phyloP scores from a whole-genome alignment of 75 land plant genomes.

The Adiantum capillusveneris region DNA sequence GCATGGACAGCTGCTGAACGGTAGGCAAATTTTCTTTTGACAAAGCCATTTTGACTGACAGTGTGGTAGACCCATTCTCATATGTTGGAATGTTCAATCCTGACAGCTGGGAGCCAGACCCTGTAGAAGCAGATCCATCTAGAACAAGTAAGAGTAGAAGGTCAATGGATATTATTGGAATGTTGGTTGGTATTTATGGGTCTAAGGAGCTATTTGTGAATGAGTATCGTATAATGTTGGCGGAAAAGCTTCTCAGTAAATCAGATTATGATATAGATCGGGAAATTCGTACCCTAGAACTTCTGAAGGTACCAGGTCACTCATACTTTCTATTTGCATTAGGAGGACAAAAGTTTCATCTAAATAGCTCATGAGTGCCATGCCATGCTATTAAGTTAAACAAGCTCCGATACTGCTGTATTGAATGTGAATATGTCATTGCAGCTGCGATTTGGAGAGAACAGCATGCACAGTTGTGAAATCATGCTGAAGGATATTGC shows the following conservation, averaged over 20 bases:
- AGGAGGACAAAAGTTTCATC: no score
- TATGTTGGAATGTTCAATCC: slow-evolving; percentile 1
- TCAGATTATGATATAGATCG: slow-evolving; percentile 93
- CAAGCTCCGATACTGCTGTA: no score
- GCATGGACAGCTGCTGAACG: slow-evolving; percentile 85
- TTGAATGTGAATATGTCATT: no score
- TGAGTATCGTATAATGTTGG: slow-evolving; percentile 92
- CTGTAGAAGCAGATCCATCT: slow-evolving; percentile 88
- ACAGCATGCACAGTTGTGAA: slow-evolving; percentile 95
- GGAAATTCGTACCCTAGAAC: slow-evolving; percentile 88
- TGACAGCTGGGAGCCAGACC: slow-evolving; percentile 97
- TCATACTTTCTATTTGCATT: no score
- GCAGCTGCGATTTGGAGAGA: slow-evolving; percentile 96
- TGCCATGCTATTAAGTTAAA: no score
- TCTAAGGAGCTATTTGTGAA: slow-evolving; percentile 94
- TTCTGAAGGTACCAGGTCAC: slow-evolving; percentile 95
- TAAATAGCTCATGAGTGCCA: no score
- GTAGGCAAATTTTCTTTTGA: slow-evolving; percentile 24
- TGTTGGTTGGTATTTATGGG: slow-evolving; percentile 90
- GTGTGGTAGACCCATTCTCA: no score
- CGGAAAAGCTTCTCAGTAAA: slow-evolving; percentile 92
- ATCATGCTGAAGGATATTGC: slow-evolving; percentile 97
- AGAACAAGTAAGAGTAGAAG: slow-evolving; percentile 69
- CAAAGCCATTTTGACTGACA: no score
- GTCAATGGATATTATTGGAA: slow-evolving; percentile 87